Evolutionary conservation across 2,329 filamentous ascomycete species (phyloP), one percentile per base, ranked within the genome.

Genomic region (Pyricularia grisea): DNA sequence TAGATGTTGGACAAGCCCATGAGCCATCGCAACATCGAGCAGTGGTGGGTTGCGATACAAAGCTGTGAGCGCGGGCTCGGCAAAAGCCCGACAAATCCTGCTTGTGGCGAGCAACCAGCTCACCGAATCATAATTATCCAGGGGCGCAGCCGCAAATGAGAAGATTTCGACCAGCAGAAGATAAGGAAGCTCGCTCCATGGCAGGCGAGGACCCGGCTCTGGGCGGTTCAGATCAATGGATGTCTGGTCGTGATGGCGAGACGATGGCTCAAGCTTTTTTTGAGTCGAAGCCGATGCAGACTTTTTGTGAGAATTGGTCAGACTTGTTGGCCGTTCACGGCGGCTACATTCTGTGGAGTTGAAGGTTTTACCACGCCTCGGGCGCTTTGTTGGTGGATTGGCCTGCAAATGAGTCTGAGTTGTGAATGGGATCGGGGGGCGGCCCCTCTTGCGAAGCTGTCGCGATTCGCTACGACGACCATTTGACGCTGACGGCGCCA

Each of bases 41-140:
- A 95, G 80, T 1, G 88, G 88, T 10, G 92, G 92, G 5, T 83
- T 87, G 65, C 85, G 82, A 76, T 95, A 95, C 5, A 96, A 81
- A 1, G 87, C 89, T 5, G 88, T 88, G 67, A 95, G 78, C 1
- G 91, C 91, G 5, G 92, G 90, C 73, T 93, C 92, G 0, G 86
- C 80, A 69, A 94, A 92, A 2, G 83, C 77, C 67, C 82, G 85
- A 73, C 90, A 94, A 20, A 88, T 79, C 1, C 84, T 82, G 50
- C 90, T 87, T 64, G 86, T 80, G n/a, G 82, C 81, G 11, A 90
- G 78, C 7, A 96, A 84, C 90, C 90, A 93, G 73, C 81, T 74
- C n/a, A 79, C 79, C 5, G 79, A 75, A 0, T 76, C 74, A 10
- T 75, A 73, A 36, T 82, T 79, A 67, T 83, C 83, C 20, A 90